Percentiles rank a stretch among this genome's conserved stretches.
phyloP scores from a whole-genome alignment of 2,329 filamentous ascomycete species.

The Diplodia scrobiculata region DNA sequence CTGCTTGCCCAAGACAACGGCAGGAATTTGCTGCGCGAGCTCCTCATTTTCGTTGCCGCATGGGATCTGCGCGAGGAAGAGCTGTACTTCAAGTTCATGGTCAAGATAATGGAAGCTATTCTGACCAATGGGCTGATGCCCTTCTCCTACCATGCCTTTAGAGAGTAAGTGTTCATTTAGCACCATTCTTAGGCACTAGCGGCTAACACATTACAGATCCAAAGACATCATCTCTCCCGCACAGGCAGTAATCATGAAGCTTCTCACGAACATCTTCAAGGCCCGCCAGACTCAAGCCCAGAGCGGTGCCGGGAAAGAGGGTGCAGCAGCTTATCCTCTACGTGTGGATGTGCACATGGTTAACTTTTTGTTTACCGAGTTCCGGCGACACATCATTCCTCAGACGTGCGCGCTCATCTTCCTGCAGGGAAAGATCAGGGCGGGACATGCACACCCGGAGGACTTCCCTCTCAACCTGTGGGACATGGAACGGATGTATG shows the following conservation, averaged over 20 bases:
- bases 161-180: slow-evolving; percentile 56
- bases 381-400: slow-evolving; percentile 87
- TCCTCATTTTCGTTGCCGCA: slow-evolving; percentile 93
- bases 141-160: slow-evolving; percentile 86
- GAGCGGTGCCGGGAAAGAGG: slow-evolving; percentile 31
- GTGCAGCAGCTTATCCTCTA: slow-evolving; percentile 36
- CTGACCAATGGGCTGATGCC: slow-evolving; percentile 86
- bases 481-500: slow-evolving; percentile 97
- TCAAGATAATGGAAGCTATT: slow-evolving; percentile 91
- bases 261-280: slow-evolving; percentile 87
- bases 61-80: slow-evolving; percentile 95
- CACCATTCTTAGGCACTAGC: neutral
- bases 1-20: slow-evolving; percentile 88
- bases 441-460: slow-evolving; percentile 71
- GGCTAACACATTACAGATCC: slow-evolving; percentile 49
- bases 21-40: slow-evolving; percentile 82
- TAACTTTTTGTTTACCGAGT: slow-evolving; percentile 89
- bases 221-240: slow-evolving; percentile 97
- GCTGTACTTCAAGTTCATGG: slow-evolving; percentile 93
- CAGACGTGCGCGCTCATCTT: slow-evolving; percentile 95
- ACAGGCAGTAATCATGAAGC: slow-evolving; percentile 87
- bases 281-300: slow-evolving; percentile 52
- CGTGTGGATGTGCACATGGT: slow-evolving; percentile 66
- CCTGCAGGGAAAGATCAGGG: slow-evolving; percentile 84
- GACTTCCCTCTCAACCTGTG: slow-evolving; percentile 94